Evolutionary conservation across 2,329 filamentous ascomycete species (phyloP).

Genomic region (Aspergillus sp.): DNA sequence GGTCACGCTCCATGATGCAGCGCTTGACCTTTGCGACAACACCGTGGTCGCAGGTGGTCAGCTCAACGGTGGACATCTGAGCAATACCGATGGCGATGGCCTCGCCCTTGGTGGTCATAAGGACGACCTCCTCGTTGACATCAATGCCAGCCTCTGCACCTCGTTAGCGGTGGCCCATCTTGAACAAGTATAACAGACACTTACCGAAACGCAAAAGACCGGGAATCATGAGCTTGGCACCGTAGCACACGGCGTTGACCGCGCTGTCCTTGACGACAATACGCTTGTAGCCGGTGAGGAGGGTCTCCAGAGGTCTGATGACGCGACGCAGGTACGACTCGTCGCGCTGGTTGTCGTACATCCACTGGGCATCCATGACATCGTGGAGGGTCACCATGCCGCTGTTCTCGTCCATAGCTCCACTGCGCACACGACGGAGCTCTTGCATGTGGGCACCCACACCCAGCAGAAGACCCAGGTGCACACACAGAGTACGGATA

Average conservation of each 20-base stretch:
- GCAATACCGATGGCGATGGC: conserved; percentile 95
- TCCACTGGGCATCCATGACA: conserved; percentile 93
- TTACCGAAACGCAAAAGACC: conserved; percentile 86
- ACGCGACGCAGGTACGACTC: conserved; percentile 89
- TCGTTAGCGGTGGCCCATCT: conserved; percentile 9
- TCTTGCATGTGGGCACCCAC: conserved; percentile 99
- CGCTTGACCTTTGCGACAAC: conserved; percentile 99
- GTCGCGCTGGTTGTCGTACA: conserved; percentile 91
- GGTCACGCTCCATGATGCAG: conserved; percentile 98
- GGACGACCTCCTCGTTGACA: conserved; percentile 90
- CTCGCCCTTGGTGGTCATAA: conserved; percentile 99
- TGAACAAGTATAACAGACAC: conserved; percentile 27
- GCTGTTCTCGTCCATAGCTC: conserved; percentile 90
- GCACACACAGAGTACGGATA: conserved; percentile 96
- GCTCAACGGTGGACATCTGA: conserved; percentile 96
- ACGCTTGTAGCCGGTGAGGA: conserved; percentile 91
- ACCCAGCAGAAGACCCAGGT: conserved; percentile 73
- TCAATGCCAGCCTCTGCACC: conserved; percentile 78
- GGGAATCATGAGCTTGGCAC: conserved; percentile 98
- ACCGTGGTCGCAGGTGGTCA: conserved; percentile 94
- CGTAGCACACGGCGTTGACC: conserved; percentile 97
- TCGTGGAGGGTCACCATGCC: conserved; percentile 92
- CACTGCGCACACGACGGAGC: conserved; percentile 85
- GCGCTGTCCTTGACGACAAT: conserved; percentile 96
- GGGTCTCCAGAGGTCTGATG: conserved; percentile 87